Evolutionary conservation across 257 asterid genomes (phyloP).

Genomic region (Schizonepeta tenuifolia): DNA sequence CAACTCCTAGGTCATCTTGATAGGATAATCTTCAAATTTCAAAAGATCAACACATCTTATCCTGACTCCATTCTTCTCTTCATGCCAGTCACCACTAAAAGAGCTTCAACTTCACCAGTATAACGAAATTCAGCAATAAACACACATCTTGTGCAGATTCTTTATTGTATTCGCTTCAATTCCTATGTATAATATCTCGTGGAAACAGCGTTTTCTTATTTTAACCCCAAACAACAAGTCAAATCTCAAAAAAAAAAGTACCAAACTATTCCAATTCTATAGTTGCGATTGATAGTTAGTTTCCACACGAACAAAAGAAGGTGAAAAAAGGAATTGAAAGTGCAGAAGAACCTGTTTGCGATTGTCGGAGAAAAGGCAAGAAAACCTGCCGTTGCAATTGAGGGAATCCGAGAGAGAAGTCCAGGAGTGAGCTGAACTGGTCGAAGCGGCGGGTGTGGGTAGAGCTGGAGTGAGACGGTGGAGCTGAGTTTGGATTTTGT

Average conservation of each 20-base stretch:
- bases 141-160: not conserved
- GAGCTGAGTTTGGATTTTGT: slow-evolving; percentile 29
- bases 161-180: not conserved
- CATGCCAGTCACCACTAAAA: not conserved
- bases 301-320: not conserved
- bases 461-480: slow-evolving; percentile 39
- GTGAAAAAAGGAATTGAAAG: not conserved
- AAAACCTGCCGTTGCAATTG: slow-evolving; percentile 54
- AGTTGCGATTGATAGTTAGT: not conserved
- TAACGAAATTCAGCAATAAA: slow-evolving; percentile 5
- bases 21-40: not conserved
- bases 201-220: not conserved
- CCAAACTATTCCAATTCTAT: not conserved
- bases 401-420: slow-evolving; percentile 44
- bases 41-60: not conserved
- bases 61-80: slow-evolving; percentile 12
- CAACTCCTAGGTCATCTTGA: slow-evolving; percentile 1
- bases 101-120: not conserved
- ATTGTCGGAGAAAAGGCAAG: slow-evolving; percentile 77
- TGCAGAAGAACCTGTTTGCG: slow-evolving; percentile 61
- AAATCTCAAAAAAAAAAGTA: not conserved
- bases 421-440: slow-evolving; percentile 44
- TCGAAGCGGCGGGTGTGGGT: slow-evolving; percentile 23
- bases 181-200: not conserved
- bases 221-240: not conserved